Evolutionary conservation across 2,329 filamentous ascomycete genomes (phyloP), one percentile per base, ranked within the genome.

Genomic region (Trichophyton rubrum): DNA sequence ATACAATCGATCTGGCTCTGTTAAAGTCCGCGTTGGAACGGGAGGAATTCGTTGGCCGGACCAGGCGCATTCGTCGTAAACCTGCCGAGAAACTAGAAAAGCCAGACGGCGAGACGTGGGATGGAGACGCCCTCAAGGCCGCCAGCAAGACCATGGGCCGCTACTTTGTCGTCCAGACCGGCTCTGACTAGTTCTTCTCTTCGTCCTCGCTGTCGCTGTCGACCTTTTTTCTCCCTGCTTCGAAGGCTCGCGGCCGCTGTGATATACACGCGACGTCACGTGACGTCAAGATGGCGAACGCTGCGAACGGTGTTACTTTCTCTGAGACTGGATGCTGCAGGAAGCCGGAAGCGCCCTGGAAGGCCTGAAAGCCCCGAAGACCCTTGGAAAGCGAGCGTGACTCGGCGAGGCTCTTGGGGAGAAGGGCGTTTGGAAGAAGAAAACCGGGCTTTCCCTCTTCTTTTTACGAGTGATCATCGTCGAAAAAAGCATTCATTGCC

Each of bases 121-220:
- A 83, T 63, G 92, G 89, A 83, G 81, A 93, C 75, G 84, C 86
- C 0, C 71, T 93, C 56, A 80, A 79, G 1, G 80, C 81, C 59
- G 88, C 89, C 0, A 78, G 81, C 15, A 83, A 81, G 67, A 89
- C 79, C 59, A 81, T 81, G 3, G 88, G 88, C 13, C 82, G 80
- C 65, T 95, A 86, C 68, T 92, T 95, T 66, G 84, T 92, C 6
- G 89, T 93, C 1, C 82, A 89, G 64, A 45, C 68, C 15, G 35
- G 60, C 17, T 33, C 27, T 56, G 22, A 20, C 30, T 38, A 40
- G 20, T 40, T 57, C n/a, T 57, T 38, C n/a, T 20, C 30, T 22
- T 22, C 38, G 17, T 57, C 55, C 38, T 47, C 17, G 43, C 20
- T 20, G 17, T 43, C 40, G n/a, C 27, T 7, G 27, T 15, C 13